phyloP scores from a whole-genome alignment of 1,139 yeast species.

The Candida sojae region DNA sequence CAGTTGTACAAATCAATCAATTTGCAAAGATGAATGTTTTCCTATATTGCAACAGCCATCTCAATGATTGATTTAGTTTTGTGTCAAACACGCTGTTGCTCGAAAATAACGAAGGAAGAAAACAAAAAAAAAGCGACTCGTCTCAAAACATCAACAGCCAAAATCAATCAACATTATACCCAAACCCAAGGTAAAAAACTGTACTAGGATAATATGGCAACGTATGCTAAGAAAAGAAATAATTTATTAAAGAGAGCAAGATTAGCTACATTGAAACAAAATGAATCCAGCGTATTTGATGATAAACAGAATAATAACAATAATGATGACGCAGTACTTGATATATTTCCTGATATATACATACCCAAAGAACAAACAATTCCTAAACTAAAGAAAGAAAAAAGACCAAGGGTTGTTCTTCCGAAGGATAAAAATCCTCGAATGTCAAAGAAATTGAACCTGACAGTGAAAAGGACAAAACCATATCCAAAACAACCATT shows the following conservation, averaged over 20 bases:
- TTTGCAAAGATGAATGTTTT: no score
- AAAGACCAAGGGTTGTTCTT: neutral
- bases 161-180: no score
- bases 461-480: neutral
- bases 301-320: neutral
- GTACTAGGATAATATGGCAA: neutral
- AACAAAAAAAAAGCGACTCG: no score
- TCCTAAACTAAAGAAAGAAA: neutral
- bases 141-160: no score
- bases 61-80: no score
- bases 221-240: constrained; percentile 1
- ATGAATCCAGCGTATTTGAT: neutral
- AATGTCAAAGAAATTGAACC: neutral
- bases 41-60: no score
- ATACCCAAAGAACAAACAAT: neutral
- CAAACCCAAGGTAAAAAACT: no score
- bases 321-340: neutral
- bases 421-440: neutral
- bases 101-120: no score
- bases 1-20: no score
- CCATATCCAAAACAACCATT: neutral
- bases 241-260: neutral
- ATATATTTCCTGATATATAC: neutral
- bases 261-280: neutral
- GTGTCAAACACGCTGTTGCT: no score